These are phyloP conservation scores for Zea luxurians DNA, from an alignment of 176 grass and related monocot genomes.

Conservation along the genomic window DNA sequence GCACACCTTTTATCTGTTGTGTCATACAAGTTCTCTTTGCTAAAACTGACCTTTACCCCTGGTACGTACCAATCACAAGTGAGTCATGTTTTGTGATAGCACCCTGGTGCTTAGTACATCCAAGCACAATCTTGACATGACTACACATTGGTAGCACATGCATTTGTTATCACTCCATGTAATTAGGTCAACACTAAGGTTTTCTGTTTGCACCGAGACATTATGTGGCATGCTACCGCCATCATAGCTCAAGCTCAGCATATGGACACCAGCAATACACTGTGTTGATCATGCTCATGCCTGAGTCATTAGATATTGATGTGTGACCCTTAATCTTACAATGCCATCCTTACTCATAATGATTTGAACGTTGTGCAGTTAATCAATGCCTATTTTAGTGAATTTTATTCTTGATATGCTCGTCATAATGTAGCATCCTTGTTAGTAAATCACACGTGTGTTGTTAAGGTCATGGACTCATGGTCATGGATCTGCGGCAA, in stretches of 20 bases:
- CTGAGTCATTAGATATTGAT: not conserved
- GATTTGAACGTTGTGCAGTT: not conserved
- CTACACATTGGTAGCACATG: not conserved
- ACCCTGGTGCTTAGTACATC: not conserved
- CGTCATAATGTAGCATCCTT: too few species aligned
- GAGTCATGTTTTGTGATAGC: not conserved
- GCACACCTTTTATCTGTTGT: not conserved
- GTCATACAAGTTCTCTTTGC: not conserved
- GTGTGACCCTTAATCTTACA: not conserved
- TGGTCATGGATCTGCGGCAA: not conserved
- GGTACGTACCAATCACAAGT: not conserved
- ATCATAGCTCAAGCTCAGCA: not conserved
- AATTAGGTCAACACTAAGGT: not conserved
- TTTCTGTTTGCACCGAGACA: not conserved
- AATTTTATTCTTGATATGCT: not conserved
- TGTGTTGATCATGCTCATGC: not conserved
- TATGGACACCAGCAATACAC: not conserved
- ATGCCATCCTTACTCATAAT: not conserved
- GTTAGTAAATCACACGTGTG: not conserved
- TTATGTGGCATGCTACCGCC: not conserved
- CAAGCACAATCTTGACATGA: not conserved
- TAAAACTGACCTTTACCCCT: not conserved
- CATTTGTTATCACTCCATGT: not conserved
- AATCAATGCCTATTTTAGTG: slow-evolving; percentile 10
- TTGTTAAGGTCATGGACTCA: not conserved